Percentiles rank a stretch among this genome's conserved stretches.
These are phyloP conservation scores for Microdochium bolleyi DNA, from an alignment of 2,329 filamentous ascomycete species.

Conservation along the genomic window DNA sequence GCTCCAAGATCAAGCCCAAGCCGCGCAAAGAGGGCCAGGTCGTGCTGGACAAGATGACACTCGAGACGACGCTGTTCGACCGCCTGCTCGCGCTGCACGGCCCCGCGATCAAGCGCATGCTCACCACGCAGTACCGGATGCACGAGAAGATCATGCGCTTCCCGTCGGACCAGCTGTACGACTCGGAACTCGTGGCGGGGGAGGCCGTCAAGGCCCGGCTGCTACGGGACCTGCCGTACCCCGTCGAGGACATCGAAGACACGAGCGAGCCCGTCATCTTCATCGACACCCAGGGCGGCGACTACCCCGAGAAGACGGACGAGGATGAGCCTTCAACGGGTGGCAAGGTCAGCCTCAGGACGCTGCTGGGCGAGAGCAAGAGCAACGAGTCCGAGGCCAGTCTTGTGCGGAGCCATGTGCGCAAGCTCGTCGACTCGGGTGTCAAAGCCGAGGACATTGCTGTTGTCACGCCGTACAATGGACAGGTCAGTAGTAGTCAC, in stretches of 20 bases:
- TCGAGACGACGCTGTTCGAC: conserved; percentile 93
- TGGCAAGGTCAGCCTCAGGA: conserved; percentile 12
- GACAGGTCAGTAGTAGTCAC: conserved; percentile 56
- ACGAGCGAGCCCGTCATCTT: conserved; percentile 84
- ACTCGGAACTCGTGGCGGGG: conserved; percentile 70
- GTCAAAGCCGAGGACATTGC: conserved; percentile 80
- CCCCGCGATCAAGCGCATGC: conserved; percentile 78
- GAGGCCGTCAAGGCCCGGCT: conserved; percentile 69
- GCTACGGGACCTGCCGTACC: conserved; percentile 70
- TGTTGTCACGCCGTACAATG: conserved; percentile 93
- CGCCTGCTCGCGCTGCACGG: conserved; percentile 78
- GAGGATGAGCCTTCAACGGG: conserved; percentile 52
- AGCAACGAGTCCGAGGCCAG: conserved; percentile 87
- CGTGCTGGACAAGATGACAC: conserved; percentile 44
- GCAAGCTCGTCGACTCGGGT: conserved; percentile 67
- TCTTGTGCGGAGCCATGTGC: conserved; percentile 72
- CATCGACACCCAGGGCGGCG: conserved; percentile 92
- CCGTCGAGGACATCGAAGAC: conserved; percentile 73
- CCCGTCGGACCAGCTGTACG: conserved; percentile 83
- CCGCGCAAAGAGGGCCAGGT: conserved; percentile 17
- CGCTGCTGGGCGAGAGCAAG: conserved; percentile 56
- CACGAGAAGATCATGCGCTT: conserved; percentile 94
- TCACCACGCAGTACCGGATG: conserved; percentile 98
- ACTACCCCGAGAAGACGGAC: conserved; percentile 77
- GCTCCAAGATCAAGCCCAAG: conserved; percentile 31